Evolutionary conservation across 495 filamentous ascomycete genomes (phyloP), one percentile per base, ranked within the genome.

Genomic region (Xylaria longipes): DNA sequence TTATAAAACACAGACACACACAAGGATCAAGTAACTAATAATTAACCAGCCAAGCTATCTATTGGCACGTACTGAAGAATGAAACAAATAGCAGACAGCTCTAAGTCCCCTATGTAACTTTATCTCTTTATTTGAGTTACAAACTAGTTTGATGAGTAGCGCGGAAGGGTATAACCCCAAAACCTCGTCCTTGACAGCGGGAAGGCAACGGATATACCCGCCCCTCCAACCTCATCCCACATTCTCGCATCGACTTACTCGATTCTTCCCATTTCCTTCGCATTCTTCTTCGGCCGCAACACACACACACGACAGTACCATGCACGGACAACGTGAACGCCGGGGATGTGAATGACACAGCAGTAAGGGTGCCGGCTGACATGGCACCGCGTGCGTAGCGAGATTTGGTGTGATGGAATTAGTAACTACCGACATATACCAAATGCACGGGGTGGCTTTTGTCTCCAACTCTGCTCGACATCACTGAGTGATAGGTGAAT

Each of bases 351-450:
- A 29, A 8, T 12, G 3, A 29, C 33, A 41, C 50, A 31, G 41
- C 46, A 48, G 46, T 9, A 52, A 35, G 17, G 22, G 14, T 11
- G 27, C 15, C 48, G 57, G 35, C 48, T 39, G 48, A 54, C 65
- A 56, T 27, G 12, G 11, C 35, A 46, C 35, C 11, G 65, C 35
- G 20, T 46, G 35, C 22, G 48, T 31, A 68, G 65, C 35, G 65
- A 57, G 35, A 68, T 57, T 33, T 56, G 48, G 37, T 31, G 66
- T 58, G 66, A 46, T 67, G 48, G 17, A 15, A 58, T 25, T 52
- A 25, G 2, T 27, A 68, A 60, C 37, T 68, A 35, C 50, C 52
- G 66, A 60, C 50, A 68, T 68, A 45, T 46, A 22, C 46, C 52
- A 60, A 25, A 68, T 68, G 52, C 52, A 68, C 48, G 46, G 29